Conservation (phyloP, 1,139 yeast genomes). For the Blastobotrys buckinghamii region DNA sequence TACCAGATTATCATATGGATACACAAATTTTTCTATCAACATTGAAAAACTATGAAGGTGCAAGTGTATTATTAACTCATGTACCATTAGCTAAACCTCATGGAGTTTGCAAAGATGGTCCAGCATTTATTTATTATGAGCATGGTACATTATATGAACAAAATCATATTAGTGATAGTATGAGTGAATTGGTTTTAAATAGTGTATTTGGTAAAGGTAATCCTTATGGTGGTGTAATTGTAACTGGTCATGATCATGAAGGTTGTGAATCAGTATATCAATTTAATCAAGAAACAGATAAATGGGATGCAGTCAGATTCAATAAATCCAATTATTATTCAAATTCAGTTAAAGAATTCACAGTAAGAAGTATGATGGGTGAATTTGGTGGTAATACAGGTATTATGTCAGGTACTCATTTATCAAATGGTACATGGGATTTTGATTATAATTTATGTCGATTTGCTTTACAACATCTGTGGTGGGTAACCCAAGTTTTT, state of each 20-base stretch:
- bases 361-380: conserved; percentile 94
- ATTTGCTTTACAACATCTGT: conserved; percentile 81
- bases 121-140: conserved; percentile 60
- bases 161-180: conserved; percentile 67
- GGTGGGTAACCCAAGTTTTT: conserved; percentile 83
- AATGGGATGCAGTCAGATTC: conserved; percentile 18
- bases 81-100: conserved; percentile 78
- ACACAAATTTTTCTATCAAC: conserved; percentile 62
- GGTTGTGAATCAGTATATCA: conserved; percentile 73
- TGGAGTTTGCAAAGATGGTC: conserved; percentile 86
- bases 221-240: conserved; percentile 57
- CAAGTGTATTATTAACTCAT: conserved; percentile 81
- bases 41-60: conserved; percentile 58
- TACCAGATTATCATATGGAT: conserved; percentile 39
- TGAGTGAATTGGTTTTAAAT: conserved; percentile 61
- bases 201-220: conserved; percentile 49
- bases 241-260: conserved; percentile 95
- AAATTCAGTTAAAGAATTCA: conserved; percentile 54
- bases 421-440: conserved; percentile 44
- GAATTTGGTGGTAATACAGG: conserved; percentile 91
- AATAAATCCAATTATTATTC: conserved; percentile 14
- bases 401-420: conserved; percentile 59
- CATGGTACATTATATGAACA: conserved; percentile 60
- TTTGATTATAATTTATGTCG: conserved; percentile 70
- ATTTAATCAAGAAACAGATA: conserved; percentile 9